Evolutionary conservation across 2,329 filamentous ascomycete genomes (phyloP), one percentile per base, ranked within the genome.

Genomic region (Diaporthe sp.): DNA sequence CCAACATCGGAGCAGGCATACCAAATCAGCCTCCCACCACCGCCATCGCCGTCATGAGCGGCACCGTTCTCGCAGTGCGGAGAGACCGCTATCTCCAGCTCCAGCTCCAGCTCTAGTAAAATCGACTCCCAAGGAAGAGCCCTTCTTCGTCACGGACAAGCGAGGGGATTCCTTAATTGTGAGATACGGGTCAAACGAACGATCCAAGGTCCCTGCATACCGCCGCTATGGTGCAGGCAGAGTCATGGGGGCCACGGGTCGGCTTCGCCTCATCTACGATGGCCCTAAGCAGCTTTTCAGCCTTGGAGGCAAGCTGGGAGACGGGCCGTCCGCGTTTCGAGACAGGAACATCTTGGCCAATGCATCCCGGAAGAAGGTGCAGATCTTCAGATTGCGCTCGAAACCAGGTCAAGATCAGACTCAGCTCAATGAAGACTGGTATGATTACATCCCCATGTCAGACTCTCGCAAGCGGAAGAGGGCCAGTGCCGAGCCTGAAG

Each of bases 151-250:
- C 60, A 80, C 94, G 71, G 96, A 98, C 83, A 91, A 87, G 57
- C 92, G 91, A 80, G 96, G 96, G 0, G 96, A 98, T 80, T 86
- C 89, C 6, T 89, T 95, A 65, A 95, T 97, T 78, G 83, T 93
- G 60, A 89, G 89, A 37, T 98, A 96, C 82, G 94, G 94, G 2
- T 89, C 90, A 39, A 88, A 94, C 53, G 92, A 98, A 81, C 91
- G 90, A 49, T 94, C 94, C 78, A 90, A 89, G 72, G 85, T 97
- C 15, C 95, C 95, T 0, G 80, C 84, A 3, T 98, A 97, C 81
- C 88, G 89, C 76, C 92, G 95, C 8, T 86, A 86, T 76, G 94
- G 95, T 19, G 86, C 87, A 73, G 95, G 95, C 3, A 88, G 88
- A 75, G 86, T 98, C 1, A 83, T 98, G 17, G 96, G 96, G 0